Conservation (phyloP, 2,329 filamentous ascomycete species). For the Xylogone sp. region DNA sequence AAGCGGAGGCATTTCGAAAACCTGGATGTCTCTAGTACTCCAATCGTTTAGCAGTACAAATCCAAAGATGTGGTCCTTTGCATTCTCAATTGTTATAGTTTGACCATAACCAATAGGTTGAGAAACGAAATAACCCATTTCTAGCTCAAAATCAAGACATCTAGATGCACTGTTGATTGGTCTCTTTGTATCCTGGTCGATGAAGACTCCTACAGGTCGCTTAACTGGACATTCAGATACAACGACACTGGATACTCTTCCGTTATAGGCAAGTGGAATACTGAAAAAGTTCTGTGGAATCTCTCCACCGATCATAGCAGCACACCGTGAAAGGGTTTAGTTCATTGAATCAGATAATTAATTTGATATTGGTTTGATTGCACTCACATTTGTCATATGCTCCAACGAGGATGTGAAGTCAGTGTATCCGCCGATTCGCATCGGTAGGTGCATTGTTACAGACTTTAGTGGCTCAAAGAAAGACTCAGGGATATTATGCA, state of each 20-base stretch:
- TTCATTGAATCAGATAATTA: neutral
- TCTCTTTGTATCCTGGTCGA: neutral
- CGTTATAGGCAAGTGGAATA: constrained; percentile 45
- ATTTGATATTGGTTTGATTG: neutral
- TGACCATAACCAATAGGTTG: constrained; percentile 51
- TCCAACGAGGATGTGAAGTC: constrained; percentile 51
- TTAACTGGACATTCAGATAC: constrained; percentile 42
- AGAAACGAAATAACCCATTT: constrained; percentile 11
- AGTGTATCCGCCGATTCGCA: constrained; percentile 65
- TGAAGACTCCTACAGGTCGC: constrained; percentile 38
- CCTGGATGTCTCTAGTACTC: constrained; percentile 57
- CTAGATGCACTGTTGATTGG: constrained; percentile 17
- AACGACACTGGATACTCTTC: constrained; percentile 48
- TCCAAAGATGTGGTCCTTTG: constrained; percentile 56
- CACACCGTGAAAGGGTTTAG: constrained; percentile 1
- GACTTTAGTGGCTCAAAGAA: constrained; percentile 30
- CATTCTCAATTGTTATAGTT: constrained; percentile 53
- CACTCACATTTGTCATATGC: constrained; percentile 6
- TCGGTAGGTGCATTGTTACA: constrained; percentile 56
- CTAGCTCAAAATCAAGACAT: constrained; percentile 29
- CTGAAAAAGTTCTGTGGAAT: constrained; percentile 4
- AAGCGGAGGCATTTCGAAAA: constrained; percentile 54
- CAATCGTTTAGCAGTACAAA: constrained; percentile 59
- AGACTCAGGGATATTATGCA: neutral
- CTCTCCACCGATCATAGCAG: constrained; percentile 1